phyloP scores from a whole-genome alignment of 75 land plant genomes.

The Larix kaempferi region DNA sequence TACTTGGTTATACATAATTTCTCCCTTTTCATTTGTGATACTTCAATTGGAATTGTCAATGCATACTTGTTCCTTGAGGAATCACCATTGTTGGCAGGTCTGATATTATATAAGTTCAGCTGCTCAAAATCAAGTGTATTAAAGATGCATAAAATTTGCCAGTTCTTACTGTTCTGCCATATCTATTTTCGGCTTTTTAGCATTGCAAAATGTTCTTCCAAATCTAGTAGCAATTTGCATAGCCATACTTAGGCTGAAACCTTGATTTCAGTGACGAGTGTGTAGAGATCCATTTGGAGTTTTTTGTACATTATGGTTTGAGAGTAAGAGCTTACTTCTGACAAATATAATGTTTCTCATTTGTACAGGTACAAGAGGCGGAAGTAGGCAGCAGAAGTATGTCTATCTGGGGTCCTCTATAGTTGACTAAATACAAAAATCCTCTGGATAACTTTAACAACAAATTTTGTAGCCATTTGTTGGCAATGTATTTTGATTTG shows the following conservation, averaged over 20 bases:
- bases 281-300: not conserved
- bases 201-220: not conserved
- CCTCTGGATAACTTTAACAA: not conserved
- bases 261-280: not conserved
- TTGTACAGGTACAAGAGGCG: slow-evolving; percentile 12
- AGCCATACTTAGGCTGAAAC: not conserved
- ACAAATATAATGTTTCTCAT: not conserved
- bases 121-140: no score
- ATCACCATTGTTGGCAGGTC: no score
- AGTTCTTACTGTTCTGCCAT: not conserved
- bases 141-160: no score
- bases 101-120: no score
- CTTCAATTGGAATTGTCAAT: no score
- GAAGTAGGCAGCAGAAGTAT: not conserved
- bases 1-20: no score
- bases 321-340: not conserved
- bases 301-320: not conserved
- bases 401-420: not conserved
- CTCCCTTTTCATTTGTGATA: no score
- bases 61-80: no score
- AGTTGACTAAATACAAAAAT: not conserved
- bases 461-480: not conserved
- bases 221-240: no score
- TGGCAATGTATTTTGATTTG: not conserved
- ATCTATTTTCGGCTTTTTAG: not conserved